These are phyloP conservation scores for Excoecaria cochinchinensis DNA, from an alignment of 345 rosid genomes.

Conservation along the genomic window DNA sequence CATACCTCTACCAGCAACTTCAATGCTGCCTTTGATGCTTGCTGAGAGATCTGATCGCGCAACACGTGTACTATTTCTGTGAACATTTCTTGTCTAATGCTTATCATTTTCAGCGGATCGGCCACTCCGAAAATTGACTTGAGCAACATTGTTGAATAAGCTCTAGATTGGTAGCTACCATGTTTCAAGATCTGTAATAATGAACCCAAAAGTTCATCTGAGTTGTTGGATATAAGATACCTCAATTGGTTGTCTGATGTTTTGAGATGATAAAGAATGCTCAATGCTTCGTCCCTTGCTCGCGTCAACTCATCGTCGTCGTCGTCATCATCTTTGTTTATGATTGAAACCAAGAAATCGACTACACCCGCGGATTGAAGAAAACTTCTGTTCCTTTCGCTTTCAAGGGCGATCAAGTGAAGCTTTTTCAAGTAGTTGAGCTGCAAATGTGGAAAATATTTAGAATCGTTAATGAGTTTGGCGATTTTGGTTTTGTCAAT, in stretches of 20 bases:
- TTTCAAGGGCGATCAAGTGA: slow-evolving; percentile 38
- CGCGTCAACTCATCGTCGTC: slow-evolving; percentile 9
- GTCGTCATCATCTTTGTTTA: slow-evolving; percentile 11
- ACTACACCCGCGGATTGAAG: slow-evolving; percentile 36
- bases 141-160: slow-evolving; percentile 45
- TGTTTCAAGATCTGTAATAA: slow-evolving; percentile 49
- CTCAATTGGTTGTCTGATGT: slow-evolving; percentile 29
- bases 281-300: slow-evolving; percentile 44
- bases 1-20: slow-evolving; percentile 42
- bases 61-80: slow-evolving; percentile 48
- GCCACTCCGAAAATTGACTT: slow-evolving; percentile 51
- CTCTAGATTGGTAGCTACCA: slow-evolving; percentile 49
- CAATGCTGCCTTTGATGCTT: slow-evolving; percentile 62
- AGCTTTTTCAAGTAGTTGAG: slow-evolving; percentile 37
- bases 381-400: slow-evolving; percentile 36
- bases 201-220: slow-evolving; percentile 32
- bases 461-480: slow-evolving; percentile 42
- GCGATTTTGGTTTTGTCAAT: slow-evolving; percentile 30
- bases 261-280: slow-evolving; percentile 36
- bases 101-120: slow-evolving; percentile 51
- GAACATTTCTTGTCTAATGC: slow-evolving; percentile 38
- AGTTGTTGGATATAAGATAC: slow-evolving; percentile 19
- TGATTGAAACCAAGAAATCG: slow-evolving; percentile 43
- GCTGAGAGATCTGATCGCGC: slow-evolving; percentile 50
- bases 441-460: slow-evolving; percentile 26